Evolutionary conservation across 768 basidiomycete genomes (phyloP).

Genomic region (Postia placenta): DNA sequence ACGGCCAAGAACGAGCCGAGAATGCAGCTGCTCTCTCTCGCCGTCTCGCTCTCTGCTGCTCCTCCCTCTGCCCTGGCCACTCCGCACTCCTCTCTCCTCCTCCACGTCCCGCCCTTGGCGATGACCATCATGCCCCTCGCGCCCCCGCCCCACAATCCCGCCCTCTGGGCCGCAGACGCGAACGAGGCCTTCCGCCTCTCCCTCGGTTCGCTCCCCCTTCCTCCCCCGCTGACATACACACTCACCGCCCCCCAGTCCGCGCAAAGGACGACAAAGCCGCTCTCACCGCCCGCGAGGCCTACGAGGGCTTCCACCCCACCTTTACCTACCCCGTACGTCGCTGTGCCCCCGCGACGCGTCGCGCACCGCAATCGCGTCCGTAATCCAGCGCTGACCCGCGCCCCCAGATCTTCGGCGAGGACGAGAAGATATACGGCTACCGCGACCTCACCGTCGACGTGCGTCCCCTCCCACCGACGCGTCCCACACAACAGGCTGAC

Average conservation of each 20-base stretch:
- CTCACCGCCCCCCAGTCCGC: conserved; percentile 44
- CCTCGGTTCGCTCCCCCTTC: conserved; percentile 48
- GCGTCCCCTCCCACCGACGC: conserved; percentile 20
- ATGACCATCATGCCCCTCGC: conserved; percentile 7
- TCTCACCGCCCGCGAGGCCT: conserved; percentile 51
- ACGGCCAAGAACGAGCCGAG: too few species aligned
- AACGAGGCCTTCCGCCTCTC: conserved; percentile 73
- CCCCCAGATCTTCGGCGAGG: conserved; percentile 84
- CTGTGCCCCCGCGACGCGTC: not conserved
- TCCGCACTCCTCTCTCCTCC: conserved; percentile 7
- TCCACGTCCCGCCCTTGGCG: conserved; percentile 8
- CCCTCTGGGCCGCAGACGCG: conserved; percentile 75
- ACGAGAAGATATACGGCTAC: conserved; percentile 96
- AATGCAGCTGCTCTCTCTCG: too few species aligned
- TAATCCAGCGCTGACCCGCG: not conserved
- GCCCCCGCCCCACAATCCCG: conserved; percentile 25
- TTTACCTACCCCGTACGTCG: conserved; percentile 89
- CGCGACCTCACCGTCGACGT: conserved; percentile 80
- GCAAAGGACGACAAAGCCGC: conserved; percentile 57
- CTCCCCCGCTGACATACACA: not conserved
- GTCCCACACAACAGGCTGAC: not conserved
- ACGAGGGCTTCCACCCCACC: conserved; percentile 68
- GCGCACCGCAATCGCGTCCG: not conserved
- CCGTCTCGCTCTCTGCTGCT: too few species aligned
- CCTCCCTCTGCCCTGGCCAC: too few species aligned